Evolutionary conservation across 371 early-diverging fungal species (phyloP), one percentile per base, ranked within the genome.

Genomic region (Circinella minor): DNA sequence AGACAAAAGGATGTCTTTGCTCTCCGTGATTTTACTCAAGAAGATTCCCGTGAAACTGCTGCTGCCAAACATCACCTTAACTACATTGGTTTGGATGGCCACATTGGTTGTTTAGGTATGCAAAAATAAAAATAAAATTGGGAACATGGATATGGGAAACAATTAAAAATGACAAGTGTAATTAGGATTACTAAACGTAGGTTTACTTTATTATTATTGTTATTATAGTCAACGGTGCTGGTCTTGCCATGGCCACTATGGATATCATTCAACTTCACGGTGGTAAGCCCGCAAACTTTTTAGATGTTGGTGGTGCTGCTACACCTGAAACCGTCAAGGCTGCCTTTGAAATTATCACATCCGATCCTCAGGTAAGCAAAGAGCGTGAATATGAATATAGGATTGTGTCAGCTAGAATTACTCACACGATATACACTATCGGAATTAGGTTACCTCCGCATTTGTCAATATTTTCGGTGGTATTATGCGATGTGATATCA

Each of bases 381-480:
- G 43, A 43, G 43, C 43, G 43, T 43, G 43, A 43, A 43, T 43
- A 43, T 4, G 14, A n/a, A 51, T 10, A 57, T 57, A 57, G 10
- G 57, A 57, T 57, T 57, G 57, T 57, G 57, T 99, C 80, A 91
- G 92, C 73, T 93, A 95, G 46, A 98, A 98, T 74, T 11, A 57
- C 57, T 57, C 57, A 55, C 55, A 57, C 57, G 36, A 18, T 34
- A 57, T 34, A 18, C 14, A 57, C 1, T 11, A 9, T 43, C 43
- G 43, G 43, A 11, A 6, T 43, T 57, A 57, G 57, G 73, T 96
- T 38, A 91, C 95, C n/a, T 95, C 98, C 67, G 97, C 98, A 74
- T 93, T 99, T 72, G 98, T 98, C 81, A 99, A 99, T 89, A 99
- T 99, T 77, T 99, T 99, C 78, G 98, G 99, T 74, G 99, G 98